Conservation (phyloP, 208 protist genomes). For the Kentomonas sorsogonicus region DNA sequence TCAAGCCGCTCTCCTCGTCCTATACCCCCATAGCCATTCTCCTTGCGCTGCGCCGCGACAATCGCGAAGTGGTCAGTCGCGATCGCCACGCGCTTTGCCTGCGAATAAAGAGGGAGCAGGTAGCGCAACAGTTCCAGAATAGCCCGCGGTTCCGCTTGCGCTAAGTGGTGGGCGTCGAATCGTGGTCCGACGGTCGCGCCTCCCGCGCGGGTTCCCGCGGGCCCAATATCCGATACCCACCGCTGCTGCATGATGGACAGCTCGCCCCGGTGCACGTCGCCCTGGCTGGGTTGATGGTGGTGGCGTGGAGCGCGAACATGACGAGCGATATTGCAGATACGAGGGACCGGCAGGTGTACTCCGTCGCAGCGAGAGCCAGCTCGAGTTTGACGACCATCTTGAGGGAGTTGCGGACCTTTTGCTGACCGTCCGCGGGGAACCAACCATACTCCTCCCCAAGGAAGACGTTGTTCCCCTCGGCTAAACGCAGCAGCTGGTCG, state of each 20-base stretch:
- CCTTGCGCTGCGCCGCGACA: conserved; percentile 9
- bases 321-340: conserved; percentile 8
- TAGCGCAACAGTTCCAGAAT: not conserved
- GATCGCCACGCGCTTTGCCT: not conserved
- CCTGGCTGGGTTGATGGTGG: conserved; percentile 8
- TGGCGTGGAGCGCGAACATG: conserved; percentile 16
- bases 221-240: not conserved
- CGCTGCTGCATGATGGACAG: conserved; percentile 9
- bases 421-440: conserved; percentile 2
- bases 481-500: conserved; percentile 14
- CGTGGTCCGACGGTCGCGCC: not conserved
- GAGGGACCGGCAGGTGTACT: conserved; percentile 8
- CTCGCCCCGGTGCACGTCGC: not conserved
- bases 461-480: conserved; percentile 10
- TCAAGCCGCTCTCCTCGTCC: conserved; percentile 9
- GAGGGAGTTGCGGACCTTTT: conserved; percentile 19
- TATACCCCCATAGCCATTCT: conserved; percentile 10
- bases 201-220: not conserved
- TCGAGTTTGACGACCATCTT: conserved; percentile 26
- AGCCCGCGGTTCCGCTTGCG: conserved; percentile 12
- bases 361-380: not conserved
- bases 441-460: conserved; percentile 26
- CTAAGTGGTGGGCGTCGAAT: conserved; percentile 6
- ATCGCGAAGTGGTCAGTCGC: conserved; percentile 7
- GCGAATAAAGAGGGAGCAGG: not conserved